Evolutionary conservation across 805 yeast species (phyloP), one percentile per base, ranked within the genome.

Genomic region (Starmera caribaea): DNA sequence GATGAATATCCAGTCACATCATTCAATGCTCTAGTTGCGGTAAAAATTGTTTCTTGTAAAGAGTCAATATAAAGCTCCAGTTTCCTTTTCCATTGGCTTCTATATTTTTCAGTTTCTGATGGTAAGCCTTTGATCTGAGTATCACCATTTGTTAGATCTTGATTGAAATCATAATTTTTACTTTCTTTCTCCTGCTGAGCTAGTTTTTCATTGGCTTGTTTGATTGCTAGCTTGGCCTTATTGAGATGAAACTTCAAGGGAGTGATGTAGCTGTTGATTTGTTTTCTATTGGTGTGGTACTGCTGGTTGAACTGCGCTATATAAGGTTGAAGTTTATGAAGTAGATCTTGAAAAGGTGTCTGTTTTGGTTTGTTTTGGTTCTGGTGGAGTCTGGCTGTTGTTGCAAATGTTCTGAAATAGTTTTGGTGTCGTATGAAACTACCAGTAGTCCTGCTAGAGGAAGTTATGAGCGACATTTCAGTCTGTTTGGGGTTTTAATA

Each of bases 1-100:
- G 79, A 68, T 0, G 87, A 72, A 58, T 92, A 92, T 0, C 98
- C 98, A 0, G 98, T 90, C 10, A 88, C 79, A 49, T 88, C 96
- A 53, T 92, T 92, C 29, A 90, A 67, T 2, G 89, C 74, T 43
- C 75, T 69, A 0, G 85, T 72, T 0, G 84, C 81, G 0, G 76
- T 69, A 39, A 73, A 66, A 6, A 78, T 65, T 1, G 83, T 70
- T 14, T 69, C 76, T 43, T 71, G 81, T 34, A 79, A 53, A 3
- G 79, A 74, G 42, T 69, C 74, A 16, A 78, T 62, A 50, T 71
- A 73, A n/a, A 60, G 47, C 32, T 65, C 74, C 16, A 78, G 48
- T 44, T 62, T 65, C 41, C 71, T 66, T 33, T 68, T 57, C 69
- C 69, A 65, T 42, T 44, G 47, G 38, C 54, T 59, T 37, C 74